These are phyloP conservation scores for Trichoderma semiorbis DNA, from an alignment of 2,329 filamentous ascomycete species.

Conservation along the genomic window DNA sequence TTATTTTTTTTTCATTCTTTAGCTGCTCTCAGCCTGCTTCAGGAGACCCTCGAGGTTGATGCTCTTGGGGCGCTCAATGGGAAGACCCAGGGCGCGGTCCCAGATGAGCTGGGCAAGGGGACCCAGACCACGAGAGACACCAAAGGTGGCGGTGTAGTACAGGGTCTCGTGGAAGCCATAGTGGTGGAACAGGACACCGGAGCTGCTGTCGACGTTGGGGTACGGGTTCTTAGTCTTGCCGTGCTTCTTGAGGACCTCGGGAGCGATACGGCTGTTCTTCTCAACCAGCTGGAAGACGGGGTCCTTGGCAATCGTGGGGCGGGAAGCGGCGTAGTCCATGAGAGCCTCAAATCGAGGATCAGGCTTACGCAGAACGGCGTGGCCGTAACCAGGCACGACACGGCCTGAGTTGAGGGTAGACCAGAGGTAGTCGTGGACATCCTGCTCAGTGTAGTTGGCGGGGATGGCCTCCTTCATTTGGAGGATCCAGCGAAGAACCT, in stretches of 20 bases:
- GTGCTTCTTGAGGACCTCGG: constrained; percentile 85
- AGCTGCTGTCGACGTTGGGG: constrained; percentile 92
- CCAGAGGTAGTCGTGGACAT: constrained; percentile 90
- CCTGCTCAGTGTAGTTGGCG: constrained; percentile 69
- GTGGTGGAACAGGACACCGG: constrained; percentile 94
- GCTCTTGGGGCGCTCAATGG: constrained; percentile 97
- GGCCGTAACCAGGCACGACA: constrained; percentile 91
- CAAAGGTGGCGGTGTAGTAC: constrained; percentile 80
- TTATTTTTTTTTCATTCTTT: constrained; percentile 17
- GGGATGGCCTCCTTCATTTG: constrained; percentile 93
- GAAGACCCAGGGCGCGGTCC: constrained; percentile 89
- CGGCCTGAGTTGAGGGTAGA: constrained; percentile 87
- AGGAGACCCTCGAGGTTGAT: constrained; percentile 87
- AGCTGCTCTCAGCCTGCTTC: constrained; percentile 56
- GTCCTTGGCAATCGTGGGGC: constrained; percentile 79
- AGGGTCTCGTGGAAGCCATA: constrained; percentile 97
- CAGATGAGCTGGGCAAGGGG: constrained; percentile 93
- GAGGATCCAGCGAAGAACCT: constrained; percentile 93
- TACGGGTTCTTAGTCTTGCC: constrained; percentile 98
- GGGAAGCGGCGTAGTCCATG: constrained; percentile 88
- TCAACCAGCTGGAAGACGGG: constrained; percentile 93
- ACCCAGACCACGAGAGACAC: constrained; percentile 69
- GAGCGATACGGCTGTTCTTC: constrained; percentile 88
- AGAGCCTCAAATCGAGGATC: constrained; percentile 95
- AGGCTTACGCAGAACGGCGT: constrained; percentile 93